Evolutionary conservation across 208 protist genomes (phyloP), one percentile per base, ranked within the genome.

Genomic region (Trypanosoma cruzi): DNA sequence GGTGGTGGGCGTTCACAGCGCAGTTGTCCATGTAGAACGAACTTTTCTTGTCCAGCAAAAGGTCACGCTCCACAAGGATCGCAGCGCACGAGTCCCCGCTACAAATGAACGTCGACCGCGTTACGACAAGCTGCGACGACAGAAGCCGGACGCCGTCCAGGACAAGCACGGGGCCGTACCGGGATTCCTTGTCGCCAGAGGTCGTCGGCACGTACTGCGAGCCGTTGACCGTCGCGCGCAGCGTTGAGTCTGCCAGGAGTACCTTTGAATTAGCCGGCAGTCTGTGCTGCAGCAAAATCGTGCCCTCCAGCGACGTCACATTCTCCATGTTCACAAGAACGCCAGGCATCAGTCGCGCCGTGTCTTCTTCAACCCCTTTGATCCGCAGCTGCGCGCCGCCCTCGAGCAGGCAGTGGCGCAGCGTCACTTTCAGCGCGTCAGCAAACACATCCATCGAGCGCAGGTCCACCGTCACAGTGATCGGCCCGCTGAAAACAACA

Each of bases 11-110:
- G 14, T 52, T 56, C 24, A 61, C 40, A 13, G 32, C 52, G 28
- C 44, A 70, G 52, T 60, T 60, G 46, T 70, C 49, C 64, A 70
- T 54, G 52, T 70, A 70, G n/a, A 70, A 63, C 32, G n/a, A n/a
- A n/a, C n/a, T n/a, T n/a, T n/a, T n/a, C n/a, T n/a, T n/a, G n/a
- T n/a, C n/a, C n/a, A n/a, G n/a, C n/a, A n/a, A n/a, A n/a, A n/a
- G n/a, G n/a, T n/a, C n/a, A n/a, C n/a, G n/a, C n/a, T n/a, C n/a
- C n/a, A n/a, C n/a, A n/a, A n/a, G n/a, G n/a, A n/a, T n/a, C n/a
- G n/a, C n/a, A n/a, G n/a, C n/a, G n/a, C n/a, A n/a, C n/a, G n/a
- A n/a, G n/a, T n/a, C n/a, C n/a, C n/a, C n/a, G n/a, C n/a, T n/a
- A n/a, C n/a, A n/a, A n/a, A n/a, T n/a, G n/a, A n/a, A n/a, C n/a